A percentile compares a stretch with the other conserved stretches of the same genome.
Conservation (phyloP, 1,284 basidiomycete species). For the Heterobasidion annosum region DNA sequence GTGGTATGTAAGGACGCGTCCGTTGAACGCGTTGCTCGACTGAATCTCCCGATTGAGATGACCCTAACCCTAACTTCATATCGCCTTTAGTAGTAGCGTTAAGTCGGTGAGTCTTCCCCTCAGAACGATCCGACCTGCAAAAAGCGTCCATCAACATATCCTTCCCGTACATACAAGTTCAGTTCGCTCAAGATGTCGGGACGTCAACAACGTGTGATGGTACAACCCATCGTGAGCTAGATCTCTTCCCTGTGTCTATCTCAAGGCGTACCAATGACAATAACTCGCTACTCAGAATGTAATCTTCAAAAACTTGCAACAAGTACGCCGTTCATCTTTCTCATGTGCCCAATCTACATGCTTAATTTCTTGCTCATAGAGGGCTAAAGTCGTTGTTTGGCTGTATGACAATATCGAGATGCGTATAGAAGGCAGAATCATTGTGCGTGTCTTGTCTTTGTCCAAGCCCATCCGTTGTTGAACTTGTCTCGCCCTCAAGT, state of each 20-base stretch:
- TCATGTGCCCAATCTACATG: neutral
- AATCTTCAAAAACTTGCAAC: slow-evolving; percentile 98
- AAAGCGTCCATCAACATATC: slow-evolving; percentile 1
- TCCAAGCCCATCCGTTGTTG: slow-evolving; percentile 12
- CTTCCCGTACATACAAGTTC: slow-evolving; percentile 9
- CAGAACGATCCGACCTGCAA: too few relatives aligned
- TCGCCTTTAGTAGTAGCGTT: neutral
- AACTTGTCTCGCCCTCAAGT: slow-evolving; percentile 18
- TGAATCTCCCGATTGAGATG: neutral
- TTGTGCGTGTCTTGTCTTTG: slow-evolving; percentile 50
- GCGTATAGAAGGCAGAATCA: slow-evolving; percentile 94
- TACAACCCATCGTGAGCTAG: slow-evolving; percentile 86
- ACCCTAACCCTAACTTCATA: slow-evolving; percentile 1
- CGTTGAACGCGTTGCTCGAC: neutral
- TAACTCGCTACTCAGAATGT: slow-evolving; percentile 66
- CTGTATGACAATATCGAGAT: slow-evolving; percentile 97
- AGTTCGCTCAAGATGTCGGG: slow-evolving; percentile 64
- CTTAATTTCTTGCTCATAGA: slow-evolving; percentile 32
- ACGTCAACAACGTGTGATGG: slow-evolving; percentile 93
- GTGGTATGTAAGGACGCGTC: slow-evolving; percentile 13
- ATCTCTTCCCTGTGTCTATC: neutral
- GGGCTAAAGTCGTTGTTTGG: slow-evolving; percentile 88
- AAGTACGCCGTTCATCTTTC: slow-evolving; percentile 30
- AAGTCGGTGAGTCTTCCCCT: neutral
- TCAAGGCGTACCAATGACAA: slow-evolving; percentile 4